Percentiles rank a stretch among this genome's conserved stretches.
These are phyloP conservation scores for Nakazawaea pomicola DNA, from an alignment of 805 yeast species.

Conservation along the genomic window DNA sequence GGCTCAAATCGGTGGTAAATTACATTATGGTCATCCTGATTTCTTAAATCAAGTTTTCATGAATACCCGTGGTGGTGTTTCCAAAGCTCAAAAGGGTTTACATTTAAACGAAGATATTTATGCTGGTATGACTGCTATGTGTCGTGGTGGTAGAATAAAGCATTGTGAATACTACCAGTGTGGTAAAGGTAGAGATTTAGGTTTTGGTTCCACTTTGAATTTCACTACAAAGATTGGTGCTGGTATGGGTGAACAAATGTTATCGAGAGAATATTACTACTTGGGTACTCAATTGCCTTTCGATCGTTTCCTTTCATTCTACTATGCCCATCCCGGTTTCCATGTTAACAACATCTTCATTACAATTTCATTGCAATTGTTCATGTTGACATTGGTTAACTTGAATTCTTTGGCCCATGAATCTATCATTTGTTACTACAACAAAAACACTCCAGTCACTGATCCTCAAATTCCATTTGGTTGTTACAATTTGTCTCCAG, in stretches of 20 bases:
- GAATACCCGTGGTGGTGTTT: conserved; percentile 86
- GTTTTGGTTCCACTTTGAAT: conserved; percentile 80
- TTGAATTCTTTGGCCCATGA: conserved; percentile 71
- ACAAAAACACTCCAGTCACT: conserved; percentile 60
- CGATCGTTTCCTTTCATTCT: conserved; percentile 77
- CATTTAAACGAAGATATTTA: conserved; percentile 86
- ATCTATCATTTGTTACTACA: conserved; percentile 61
- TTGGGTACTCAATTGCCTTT: conserved; percentile 76
- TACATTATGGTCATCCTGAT: conserved; percentile 89
- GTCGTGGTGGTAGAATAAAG: conserved; percentile 84
- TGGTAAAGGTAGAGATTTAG: conserved; percentile 88
- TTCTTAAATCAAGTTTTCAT: conserved; percentile 68
- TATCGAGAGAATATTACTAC: conserved; percentile 79
- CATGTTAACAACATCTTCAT: conserved; percentile 78
- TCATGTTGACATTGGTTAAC: conserved; percentile 65
- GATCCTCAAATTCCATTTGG: conserved; percentile 64
- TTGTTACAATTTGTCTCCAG: conserved; percentile 70
- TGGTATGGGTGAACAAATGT: conserved; percentile 90
- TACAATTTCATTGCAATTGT: conserved; percentile 68
- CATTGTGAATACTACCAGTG: conserved; percentile 86
- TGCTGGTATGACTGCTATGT: conserved; percentile 80
- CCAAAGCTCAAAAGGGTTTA: conserved; percentile 82
- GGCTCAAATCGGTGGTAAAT: conserved; percentile 80
- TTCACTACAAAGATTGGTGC: conserved; percentile 88
- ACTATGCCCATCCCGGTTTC: conserved; percentile 85